Base-by-base conservation (phyloP, 192 early-diverging fungal genomes). In the Linnemannia schmuckeri region DNA sequence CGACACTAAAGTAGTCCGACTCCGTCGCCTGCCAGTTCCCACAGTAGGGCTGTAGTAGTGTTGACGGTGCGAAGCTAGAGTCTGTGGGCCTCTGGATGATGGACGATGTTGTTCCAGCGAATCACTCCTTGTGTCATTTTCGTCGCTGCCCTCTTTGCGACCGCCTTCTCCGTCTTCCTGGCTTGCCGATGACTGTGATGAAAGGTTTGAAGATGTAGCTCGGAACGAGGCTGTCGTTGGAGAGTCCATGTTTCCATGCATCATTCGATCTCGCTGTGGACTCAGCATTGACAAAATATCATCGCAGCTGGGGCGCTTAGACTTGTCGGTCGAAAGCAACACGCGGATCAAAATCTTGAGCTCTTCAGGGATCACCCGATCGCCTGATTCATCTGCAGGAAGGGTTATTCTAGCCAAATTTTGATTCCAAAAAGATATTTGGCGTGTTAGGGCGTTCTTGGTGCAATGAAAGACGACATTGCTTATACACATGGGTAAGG, bases 261-360 rank as follows among this genome's bases (percentile, higher is more conserved):
- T 87, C 85, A 87, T 87, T 0, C 85, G 85, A 17, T 87, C 85
- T 35, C 85, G 70, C 33, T 87, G 85, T 0, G 68, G 79, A 27
- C 76, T 87, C 49, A 87, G 37, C 20, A 37, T 87, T 17, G 66
- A 76, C 44, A 95, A 70, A 37, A 95, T 93, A 44, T 94, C 94
- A 71, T 93, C 89, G 66, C 93, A 92, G 7, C 88, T 88, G 8
- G 94, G 94, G 15, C 95, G 91, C 27, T 89, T 91, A 3, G 88
- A 88, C 17, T 93, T 89, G 63, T 95, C 90, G 4, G 82, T 81
- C 0, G 92, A 90, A 6, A 95, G 63, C 9, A 95, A 80, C 20
- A 87, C 66, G 38, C 87, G 88, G 46, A 95, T 94, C 30, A 95
- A 82, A 38, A 87, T 70, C 77, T 92, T 91, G 41, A 95, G 86